These are phyloP conservation scores for Dalbergia cultrata DNA, from an alignment of 306 rosid species.

Conservation along the genomic window DNA sequence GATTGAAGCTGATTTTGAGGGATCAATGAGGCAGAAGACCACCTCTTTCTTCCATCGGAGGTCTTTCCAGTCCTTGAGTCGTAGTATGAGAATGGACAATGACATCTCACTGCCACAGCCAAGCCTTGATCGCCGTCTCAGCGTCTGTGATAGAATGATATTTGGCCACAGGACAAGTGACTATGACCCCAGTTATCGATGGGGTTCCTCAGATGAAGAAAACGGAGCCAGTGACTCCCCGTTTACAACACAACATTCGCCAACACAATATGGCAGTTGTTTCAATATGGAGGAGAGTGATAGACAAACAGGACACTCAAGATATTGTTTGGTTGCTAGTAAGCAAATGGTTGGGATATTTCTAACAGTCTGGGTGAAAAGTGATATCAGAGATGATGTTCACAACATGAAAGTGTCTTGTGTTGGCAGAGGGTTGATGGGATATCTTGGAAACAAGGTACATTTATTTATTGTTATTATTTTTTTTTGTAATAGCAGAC, in stretches of 20 bases:
- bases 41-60: constrained; percentile 81
- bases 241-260: constrained; percentile 64
- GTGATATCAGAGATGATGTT: constrained; percentile 75
- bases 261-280: constrained; percentile 57
- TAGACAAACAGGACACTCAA: constrained; percentile 70
- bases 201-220: constrained; percentile 89
- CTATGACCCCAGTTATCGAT: constrained; percentile 71
- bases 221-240: constrained; percentile 76
- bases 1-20: constrained; percentile 85
- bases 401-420: constrained; percentile 86
- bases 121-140: constrained; percentile 75
- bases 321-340: constrained; percentile 84
- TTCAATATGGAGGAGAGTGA: constrained; percentile 72
- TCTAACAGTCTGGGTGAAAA: constrained; percentile 80
- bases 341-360: constrained; percentile 97
- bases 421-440: constrained; percentile 96
- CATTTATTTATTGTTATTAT: not conserved
- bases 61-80: constrained; percentile 87
- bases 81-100: constrained; percentile 83
- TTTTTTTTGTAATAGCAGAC: constrained; percentile 26
- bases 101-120: constrained; percentile 69
- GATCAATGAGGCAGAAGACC: constrained; percentile 72
- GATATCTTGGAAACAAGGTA: constrained; percentile 96
- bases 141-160: constrained; percentile 83
- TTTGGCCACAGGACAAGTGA: constrained; percentile 74